phyloP scores from a whole-genome alignment of 306 rosid genomes.

The Sicyos baderoa region DNA sequence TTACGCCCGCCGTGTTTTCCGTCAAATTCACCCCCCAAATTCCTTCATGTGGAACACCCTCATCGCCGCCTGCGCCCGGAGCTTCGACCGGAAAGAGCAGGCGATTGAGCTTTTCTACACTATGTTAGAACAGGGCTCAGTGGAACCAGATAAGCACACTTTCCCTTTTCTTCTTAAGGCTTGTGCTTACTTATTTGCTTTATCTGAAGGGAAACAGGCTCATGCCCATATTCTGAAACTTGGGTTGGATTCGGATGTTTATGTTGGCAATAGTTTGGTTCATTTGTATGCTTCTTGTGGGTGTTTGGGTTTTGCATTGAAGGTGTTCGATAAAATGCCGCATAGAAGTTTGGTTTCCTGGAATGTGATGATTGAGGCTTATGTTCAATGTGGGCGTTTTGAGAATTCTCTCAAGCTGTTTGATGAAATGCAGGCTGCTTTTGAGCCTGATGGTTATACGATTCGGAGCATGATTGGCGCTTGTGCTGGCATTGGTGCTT shows the following conservation, averaged over 20 bases:
- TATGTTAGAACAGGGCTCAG: no score
- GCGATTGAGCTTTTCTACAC: no score
- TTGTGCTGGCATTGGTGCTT: constrained; percentile 63
- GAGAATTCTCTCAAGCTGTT: constrained; percentile 45
- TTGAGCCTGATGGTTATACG: constrained; percentile 68
- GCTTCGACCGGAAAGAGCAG: no score
- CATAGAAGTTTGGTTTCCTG: constrained; percentile 60
- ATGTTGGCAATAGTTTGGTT: constrained; percentile 60
- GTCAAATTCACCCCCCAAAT: constrained; percentile 40
- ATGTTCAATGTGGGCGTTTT: constrained; percentile 40
- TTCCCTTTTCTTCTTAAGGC: no score
- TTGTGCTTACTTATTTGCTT: no score
- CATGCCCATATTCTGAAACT: constrained; percentile 37
- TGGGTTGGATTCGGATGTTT: constrained; percentile 53
- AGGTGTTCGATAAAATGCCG: constrained; percentile 43
- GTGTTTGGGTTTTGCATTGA: constrained; percentile 44
- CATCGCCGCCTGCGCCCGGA: no score
- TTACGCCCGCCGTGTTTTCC: constrained; percentile 51
- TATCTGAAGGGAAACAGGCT: no score
- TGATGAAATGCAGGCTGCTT: constrained; percentile 39
- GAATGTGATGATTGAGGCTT: constrained; percentile 68
- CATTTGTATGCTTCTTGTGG: constrained; percentile 71
- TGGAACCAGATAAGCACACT: no score
- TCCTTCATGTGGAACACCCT: constrained; percentile 18
- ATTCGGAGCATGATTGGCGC: constrained; percentile 66